A percentile compares a stretch with the other conserved stretches of the same genome.
Conservation (phyloP, 1,284 basidiomycete genomes). For the Megacollybia platyphylla region DNA sequence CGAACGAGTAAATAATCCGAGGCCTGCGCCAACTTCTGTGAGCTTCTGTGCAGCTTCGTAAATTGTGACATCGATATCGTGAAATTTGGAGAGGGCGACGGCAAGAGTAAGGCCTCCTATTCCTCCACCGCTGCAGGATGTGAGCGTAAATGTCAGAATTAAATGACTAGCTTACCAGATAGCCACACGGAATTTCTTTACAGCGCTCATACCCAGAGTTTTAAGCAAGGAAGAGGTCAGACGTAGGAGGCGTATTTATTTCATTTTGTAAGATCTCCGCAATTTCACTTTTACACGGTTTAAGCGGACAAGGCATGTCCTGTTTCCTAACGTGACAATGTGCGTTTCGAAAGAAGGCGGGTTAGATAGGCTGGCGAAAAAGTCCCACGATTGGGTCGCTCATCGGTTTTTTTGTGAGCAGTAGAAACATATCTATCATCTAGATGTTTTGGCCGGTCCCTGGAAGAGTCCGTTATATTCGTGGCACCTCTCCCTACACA, state of each 20-base stretch:
- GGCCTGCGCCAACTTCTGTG: constrained; percentile 27
- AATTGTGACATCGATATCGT: constrained; percentile 25
- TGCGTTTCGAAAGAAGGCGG: constrained; percentile 1
- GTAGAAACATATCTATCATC: not conserved
- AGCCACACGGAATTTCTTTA: constrained; percentile 7
- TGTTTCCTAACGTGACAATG: not conserved
- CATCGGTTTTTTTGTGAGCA: not conserved
- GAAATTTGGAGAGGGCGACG: constrained; percentile 20
- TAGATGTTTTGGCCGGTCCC: not conserved
- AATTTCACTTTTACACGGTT: constrained; percentile 6
- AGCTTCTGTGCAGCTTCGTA: constrained; percentile 25
- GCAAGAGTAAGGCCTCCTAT: constrained; percentile 22
- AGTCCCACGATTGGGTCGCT: constrained; percentile 10
- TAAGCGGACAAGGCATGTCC: constrained; percentile 6
- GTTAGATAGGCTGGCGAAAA: constrained; percentile 2
- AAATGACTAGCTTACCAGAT: constrained; percentile 7
- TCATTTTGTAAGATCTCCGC: constrained; percentile 2
- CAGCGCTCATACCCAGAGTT: not conserved
- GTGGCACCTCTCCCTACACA: not conserved
- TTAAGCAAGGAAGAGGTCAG: not conserved
- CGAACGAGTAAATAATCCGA: constrained; percentile 36
- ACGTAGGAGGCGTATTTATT: not conserved
- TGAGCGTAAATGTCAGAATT: not conserved
- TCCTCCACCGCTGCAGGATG: constrained; percentile 18
- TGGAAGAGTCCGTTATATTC: not conserved